A percentile compares a stretch with the other conserved stretches of the same genome.
Evolutionary conservation across 495 filamentous ascomycete species (phyloP).

Genomic region (Parathielavia hyrcaniae): DNA sequence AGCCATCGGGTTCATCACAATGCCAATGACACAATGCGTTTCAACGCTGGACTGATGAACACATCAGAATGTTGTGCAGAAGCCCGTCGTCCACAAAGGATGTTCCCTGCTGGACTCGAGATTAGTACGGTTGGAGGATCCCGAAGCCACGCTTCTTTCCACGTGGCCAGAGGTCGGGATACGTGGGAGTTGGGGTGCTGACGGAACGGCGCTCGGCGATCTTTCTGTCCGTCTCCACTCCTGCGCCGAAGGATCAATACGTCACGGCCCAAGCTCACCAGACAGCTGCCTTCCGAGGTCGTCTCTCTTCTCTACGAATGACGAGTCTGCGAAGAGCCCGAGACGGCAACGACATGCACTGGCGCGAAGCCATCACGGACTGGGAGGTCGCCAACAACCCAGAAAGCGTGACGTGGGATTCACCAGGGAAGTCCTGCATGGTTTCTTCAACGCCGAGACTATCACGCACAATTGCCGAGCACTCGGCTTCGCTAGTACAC

Average conservation of each 20-base stretch:
- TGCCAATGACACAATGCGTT: too few relatives aligned
- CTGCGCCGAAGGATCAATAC: constrained; percentile 3
- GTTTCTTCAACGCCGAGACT: neutral
- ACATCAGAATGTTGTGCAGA: neutral
- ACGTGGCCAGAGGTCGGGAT: too few relatives aligned
- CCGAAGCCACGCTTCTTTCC: too few relatives aligned
- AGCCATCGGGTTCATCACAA: too few relatives aligned
- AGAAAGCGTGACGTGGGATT: neutral
- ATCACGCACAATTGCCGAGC: neutral
- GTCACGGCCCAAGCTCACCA: neutral
- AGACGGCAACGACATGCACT: neutral
- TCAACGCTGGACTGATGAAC: too few relatives aligned
- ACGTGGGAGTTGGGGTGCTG: too few relatives aligned
- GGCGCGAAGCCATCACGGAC: neutral
- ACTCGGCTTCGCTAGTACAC: neutral
- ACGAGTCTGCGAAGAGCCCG: neutral
- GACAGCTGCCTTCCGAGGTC: neutral
- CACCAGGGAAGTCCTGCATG: neutral
- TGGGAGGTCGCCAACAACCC: neutral
- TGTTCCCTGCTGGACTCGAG: too few relatives aligned
- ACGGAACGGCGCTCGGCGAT: neutral
- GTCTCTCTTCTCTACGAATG: neutral
- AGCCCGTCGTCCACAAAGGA: neutral
- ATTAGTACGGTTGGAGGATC: too few relatives aligned
- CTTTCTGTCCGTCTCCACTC: neutral